Percentiles rank a stretch among this genome's conserved stretches.
Conservation (phyloP, 805 yeast genomes). For the Millerago galiae region DNA sequence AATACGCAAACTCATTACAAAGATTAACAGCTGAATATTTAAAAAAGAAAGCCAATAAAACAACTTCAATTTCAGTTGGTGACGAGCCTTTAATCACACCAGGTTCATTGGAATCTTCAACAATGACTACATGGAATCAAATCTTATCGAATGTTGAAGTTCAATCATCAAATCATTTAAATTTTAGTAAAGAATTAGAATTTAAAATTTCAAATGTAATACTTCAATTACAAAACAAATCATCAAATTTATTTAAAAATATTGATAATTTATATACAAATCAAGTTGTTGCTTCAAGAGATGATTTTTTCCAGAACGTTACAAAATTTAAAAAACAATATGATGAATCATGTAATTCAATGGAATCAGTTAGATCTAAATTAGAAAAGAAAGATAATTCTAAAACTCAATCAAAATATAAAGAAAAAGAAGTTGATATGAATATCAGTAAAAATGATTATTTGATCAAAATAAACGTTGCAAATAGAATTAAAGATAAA, state of each 20-base stretch:
- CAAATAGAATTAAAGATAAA: slow-evolving; percentile 89
- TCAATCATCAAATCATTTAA: slow-evolving; percentile 59
- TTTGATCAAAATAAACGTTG: slow-evolving; percentile 70
- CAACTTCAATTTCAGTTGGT: slow-evolving; percentile 77
- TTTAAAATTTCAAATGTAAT: slow-evolving; percentile 58
- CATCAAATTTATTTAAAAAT: slow-evolving; percentile 46
- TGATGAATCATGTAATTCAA: slow-evolving; percentile 70
- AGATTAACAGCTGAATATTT: slow-evolving; percentile 63
- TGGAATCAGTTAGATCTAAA: slow-evolving; percentile 77
- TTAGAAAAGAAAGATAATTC: slow-evolving; percentile 53
- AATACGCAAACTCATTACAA: slow-evolving; percentile 64
- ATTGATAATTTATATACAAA: slow-evolving; percentile 51
- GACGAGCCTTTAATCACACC: slow-evolving; percentile 89
- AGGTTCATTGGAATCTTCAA: slow-evolving; percentile 86
- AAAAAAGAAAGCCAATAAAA: slow-evolving; percentile 64
- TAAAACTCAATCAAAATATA: slow-evolving; percentile 40
- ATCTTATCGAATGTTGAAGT: slow-evolving; percentile 77
- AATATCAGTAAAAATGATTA: slow-evolving; percentile 81
- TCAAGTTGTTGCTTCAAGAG: slow-evolving; percentile 39
- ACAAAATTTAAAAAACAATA: slow-evolving; percentile 56
- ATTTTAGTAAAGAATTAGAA: slow-evolving; percentile 54
- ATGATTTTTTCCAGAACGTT: slow-evolving; percentile 23
- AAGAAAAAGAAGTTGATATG: slow-evolving; percentile 73
- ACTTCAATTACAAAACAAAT: slow-evolving; percentile 43
- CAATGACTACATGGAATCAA: slow-evolving; percentile 86